Evolutionary conservation across 2,329 filamentous ascomycete genomes (phyloP).

Genomic region (Apiospora aurea): DNA sequence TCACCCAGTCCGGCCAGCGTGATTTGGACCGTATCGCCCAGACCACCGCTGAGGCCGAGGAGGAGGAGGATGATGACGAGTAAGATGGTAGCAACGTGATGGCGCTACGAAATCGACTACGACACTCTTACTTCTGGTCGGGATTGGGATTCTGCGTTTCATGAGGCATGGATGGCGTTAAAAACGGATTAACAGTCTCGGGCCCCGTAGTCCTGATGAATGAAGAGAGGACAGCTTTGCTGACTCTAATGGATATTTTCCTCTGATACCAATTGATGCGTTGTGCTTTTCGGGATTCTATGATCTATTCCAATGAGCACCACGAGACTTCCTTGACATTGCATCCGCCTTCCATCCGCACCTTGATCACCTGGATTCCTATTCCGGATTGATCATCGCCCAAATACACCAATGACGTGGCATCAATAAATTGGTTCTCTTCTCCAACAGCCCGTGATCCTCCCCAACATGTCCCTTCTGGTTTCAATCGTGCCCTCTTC

Average conservation of each 20-base stretch:
- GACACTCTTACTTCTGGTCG: constrained; percentile 21
- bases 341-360: not conserved
- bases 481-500: no score
- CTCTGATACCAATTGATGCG: constrained; percentile 25
- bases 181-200: constrained; percentile 25
- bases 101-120: constrained; percentile 8
- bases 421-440: not conserved
- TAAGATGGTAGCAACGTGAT: constrained; percentile 49
- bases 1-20: constrained; percentile 97
- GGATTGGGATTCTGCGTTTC: constrained; percentile 24
- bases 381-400: not conserved
- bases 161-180: constrained; percentile 26
- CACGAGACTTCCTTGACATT: not conserved
- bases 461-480: no score
- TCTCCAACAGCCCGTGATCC: no score
- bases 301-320: constrained; percentile 1
- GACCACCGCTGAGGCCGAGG: constrained; percentile 77
- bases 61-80: constrained; percentile 72
- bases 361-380: not conserved
- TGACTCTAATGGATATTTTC: constrained; percentile 15
- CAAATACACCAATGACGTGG: no score
- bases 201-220: constrained; percentile 20
- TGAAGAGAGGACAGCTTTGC: constrained; percentile 22
- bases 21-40: constrained; percentile 97
- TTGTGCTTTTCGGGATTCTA: constrained; percentile 8